Base-by-base conservation (phyloP, 2,329 filamentous ascomycete genomes). In the Nothophoma quercina region DNA sequence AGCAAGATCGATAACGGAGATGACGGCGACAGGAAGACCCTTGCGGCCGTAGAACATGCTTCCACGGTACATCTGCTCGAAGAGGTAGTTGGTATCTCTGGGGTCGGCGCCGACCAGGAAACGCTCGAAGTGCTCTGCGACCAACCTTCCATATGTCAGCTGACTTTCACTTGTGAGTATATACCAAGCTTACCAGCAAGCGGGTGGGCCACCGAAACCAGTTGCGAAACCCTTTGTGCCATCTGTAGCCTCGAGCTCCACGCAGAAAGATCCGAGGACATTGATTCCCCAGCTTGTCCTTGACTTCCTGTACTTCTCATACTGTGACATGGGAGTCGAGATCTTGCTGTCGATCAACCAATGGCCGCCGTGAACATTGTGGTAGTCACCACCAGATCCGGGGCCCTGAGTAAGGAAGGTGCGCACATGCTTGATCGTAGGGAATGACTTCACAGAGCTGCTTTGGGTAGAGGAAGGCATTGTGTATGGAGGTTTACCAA, bases 1-100 rank as follows among this genome's bases (percentile, higher is more conserved):
- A 4, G 93, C 93, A 34, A 97, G 83, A 69, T 97, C 93, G 68
- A 97, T 95, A 60, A 96, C 93, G 2, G 91, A 96, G 69, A 97
- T 97, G 68, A 96, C 88, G 45, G 93, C 93, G 9, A 93, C 85
- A 2, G 93, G 89, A 1, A 97, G 85, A 38, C 93, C 93, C 76
- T 97, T 97, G 62, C 93, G 88, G 56, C 93, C 93, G 71, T 97
- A 97, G 81, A 96, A 97, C 90, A 96, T 96, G 63, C 91, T 96
- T 2, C 84, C 90, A 55, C 92, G 87, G 80, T 96, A 97, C 93
- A 97, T 96, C 75, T 96, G 91, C 79, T 97, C 93, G 72, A 96
- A 97, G 23, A 97, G 81, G 58, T 93, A 84, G 76, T 96, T 96
- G 45, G 91, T 96, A 71, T 97, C 91, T 64, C 93, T 84, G 9